These are phyloP conservation scores for Kwoniella heveanensis DNA, from an alignment of 768 basidiomycete species.

Conservation along the genomic window DNA sequence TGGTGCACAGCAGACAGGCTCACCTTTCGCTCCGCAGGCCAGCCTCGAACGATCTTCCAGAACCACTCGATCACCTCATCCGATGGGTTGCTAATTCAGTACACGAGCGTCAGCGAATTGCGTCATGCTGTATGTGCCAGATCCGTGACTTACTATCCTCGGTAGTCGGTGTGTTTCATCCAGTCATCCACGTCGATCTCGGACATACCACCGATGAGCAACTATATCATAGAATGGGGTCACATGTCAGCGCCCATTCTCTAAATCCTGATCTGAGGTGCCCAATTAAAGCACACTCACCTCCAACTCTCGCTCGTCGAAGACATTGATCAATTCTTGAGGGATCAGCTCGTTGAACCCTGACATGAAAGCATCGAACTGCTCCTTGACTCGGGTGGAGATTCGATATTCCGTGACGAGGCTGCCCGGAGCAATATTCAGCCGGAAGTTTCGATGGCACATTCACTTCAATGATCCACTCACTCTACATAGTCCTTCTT, in stretches of 20 bases:
- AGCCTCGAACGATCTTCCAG: conserved; percentile 97
- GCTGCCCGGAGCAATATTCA: conserved; percentile 35
- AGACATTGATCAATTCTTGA: conserved; percentile 95
- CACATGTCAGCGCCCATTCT: too few relatives aligned
- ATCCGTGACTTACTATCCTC: conserved; percentile 61
- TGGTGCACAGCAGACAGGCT: neutral
- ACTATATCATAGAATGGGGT: conserved; percentile 53
- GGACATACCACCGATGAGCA: conserved; percentile 98
- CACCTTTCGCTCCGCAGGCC: conserved; percentile 92
- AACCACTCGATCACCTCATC: conserved; percentile 86
- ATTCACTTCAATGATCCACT: conserved; percentile 28
- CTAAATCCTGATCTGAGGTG: too few relatives aligned
- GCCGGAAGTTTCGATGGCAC: too few relatives aligned
- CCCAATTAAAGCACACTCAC: conserved; percentile 20
- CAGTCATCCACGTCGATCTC: conserved; percentile 99
- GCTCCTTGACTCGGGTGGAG: conserved; percentile 93
- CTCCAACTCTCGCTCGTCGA: conserved; percentile 96
- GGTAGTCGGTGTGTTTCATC: conserved; percentile 99
- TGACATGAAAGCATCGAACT: conserved; percentile 99
- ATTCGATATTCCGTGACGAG: conserved; percentile 95
- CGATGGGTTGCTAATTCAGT: conserved; percentile 48
- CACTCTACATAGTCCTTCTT: conserved; percentile 97
- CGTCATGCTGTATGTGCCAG: too few relatives aligned
- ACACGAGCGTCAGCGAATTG: neutral
- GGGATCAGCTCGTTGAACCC: conserved; percentile 99